Percentiles rank a stretch among this genome's conserved stretches.
These are phyloP conservation scores for Colletotrichum phormii DNA, from an alignment of 2,329 filamentous ascomycete genomes.

Conservation along the genomic window DNA sequence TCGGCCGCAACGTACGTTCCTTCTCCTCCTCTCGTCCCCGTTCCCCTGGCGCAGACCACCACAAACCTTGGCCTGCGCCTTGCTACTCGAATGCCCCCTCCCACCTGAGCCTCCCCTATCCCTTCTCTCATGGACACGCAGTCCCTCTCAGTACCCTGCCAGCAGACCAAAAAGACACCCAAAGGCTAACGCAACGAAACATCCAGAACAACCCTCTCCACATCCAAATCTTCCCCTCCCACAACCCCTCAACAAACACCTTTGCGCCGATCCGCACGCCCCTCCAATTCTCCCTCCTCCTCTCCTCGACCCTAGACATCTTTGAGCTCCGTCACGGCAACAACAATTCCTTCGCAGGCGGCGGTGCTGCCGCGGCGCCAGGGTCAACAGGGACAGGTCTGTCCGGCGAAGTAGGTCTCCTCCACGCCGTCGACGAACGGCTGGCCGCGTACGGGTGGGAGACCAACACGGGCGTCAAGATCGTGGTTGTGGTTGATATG, in stretches of 20 bases:
- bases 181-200: constrained; percentile 18
- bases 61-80: background rate
- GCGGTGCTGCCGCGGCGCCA: background rate
- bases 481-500: constrained; percentile 93
- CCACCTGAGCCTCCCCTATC: no score
- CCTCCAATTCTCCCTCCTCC: constrained; percentile 92
- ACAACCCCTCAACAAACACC: constrained; percentile 66
- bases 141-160: constrained; percentile 1
- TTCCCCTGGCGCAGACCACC: background rate
- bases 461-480: constrained; percentile 93
- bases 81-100: no score
- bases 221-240: constrained; percentile 87
- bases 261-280: constrained; percentile 72
- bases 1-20: constrained; percentile 84
- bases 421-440: constrained; percentile 94
- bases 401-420: constrained; percentile 88
- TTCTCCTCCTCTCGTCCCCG: background rate
- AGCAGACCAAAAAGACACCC: background rate
- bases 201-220: constrained; percentile 94
- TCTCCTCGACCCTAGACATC: constrained; percentile 92
- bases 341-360: constrained; percentile 58
- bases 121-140: no score
- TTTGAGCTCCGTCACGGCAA: constrained; percentile 87
- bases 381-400: constrained; percentile 52
- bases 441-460: constrained; percentile 95